phyloP scores from a whole-genome alignment of 208 protist species.

The Crithidia acanthocephali region DNA sequence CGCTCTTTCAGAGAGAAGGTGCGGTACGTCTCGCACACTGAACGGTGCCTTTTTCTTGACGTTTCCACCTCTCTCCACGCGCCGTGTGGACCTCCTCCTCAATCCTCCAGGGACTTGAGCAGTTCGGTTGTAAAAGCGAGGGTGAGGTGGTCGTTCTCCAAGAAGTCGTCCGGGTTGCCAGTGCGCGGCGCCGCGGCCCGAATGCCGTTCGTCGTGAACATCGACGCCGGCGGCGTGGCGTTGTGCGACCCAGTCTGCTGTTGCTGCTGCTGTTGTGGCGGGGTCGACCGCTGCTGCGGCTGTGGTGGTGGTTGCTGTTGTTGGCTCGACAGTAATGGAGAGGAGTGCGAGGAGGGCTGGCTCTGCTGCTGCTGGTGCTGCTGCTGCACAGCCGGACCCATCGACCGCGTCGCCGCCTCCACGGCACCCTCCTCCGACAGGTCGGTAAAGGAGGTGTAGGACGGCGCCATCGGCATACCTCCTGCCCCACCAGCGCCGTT shows the following conservation, averaged over 20 bases:
- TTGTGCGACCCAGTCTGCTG: constrained; percentile 8
- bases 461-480: constrained; percentile 32
- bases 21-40: no score
- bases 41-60: no score
- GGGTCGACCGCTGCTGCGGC: constrained; percentile 13
- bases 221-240: constrained; percentile 13
- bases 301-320: constrained; percentile 1
- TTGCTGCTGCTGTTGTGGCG: constrained; percentile 8
- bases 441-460: constrained; percentile 40
- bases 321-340: background rate
- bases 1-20: no score
- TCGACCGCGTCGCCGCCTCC: constrained; percentile 16
- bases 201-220: constrained; percentile 29
- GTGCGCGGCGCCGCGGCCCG: constrained; percentile 22
- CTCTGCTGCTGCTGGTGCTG: constrained; percentile 12
- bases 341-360: constrained; percentile 8
- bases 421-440: constrained; percentile 34
- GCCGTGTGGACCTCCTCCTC: background rate
- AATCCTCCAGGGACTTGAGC: constrained; percentile 44
- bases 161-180: constrained; percentile 27
- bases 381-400: constrained; percentile 13
- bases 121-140: constrained; percentile 42
- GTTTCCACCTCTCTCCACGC: no score
- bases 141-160: constrained; percentile 41
- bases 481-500: background rate